Evolutionary conservation across 2,329 filamentous ascomycete genomes (phyloP).

Genomic region (Xylaria sp.): DNA sequence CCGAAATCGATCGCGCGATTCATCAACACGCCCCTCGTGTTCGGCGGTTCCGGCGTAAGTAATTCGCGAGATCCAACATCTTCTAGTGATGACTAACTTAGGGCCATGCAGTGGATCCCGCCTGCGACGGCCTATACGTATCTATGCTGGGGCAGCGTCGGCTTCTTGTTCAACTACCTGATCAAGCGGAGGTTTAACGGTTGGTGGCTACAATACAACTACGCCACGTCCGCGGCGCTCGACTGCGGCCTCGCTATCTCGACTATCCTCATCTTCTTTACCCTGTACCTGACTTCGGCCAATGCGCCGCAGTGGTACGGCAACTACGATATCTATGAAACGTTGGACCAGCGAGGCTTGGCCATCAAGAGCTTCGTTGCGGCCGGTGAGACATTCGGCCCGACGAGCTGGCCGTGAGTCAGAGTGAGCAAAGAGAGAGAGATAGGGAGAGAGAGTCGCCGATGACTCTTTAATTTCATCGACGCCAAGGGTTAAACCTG

Average conservation of each 20-base stretch:
- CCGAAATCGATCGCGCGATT: conserved; percentile 72
- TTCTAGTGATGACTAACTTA: background rate
- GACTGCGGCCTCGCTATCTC: conserved; percentile 74
- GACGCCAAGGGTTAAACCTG: background rate
- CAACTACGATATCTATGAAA: conserved; percentile 61
- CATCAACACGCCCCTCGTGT: conserved; percentile 75
- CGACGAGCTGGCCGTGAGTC: conserved; percentile 57
- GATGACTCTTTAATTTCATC: background rate
- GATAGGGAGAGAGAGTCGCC: conserved; percentile 14
- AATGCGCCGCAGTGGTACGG: conserved; percentile 71
- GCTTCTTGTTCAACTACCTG: conserved; percentile 74
- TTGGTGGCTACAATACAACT: conserved; percentile 85
- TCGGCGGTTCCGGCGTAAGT: conserved; percentile 65
- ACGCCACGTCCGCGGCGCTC: conserved; percentile 76
- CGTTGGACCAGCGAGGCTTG: conserved; percentile 57
- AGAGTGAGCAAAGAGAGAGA: no score
- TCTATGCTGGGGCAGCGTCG: conserved; percentile 75
- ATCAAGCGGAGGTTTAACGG: conserved; percentile 73
- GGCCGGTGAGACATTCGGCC: conserved; percentile 63
- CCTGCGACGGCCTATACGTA: conserved; percentile 78
- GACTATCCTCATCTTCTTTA: conserved; percentile 76
- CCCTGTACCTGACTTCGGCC: conserved; percentile 69
- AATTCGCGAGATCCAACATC: no score
- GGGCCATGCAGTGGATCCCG: conserved; percentile 60
- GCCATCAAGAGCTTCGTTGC: conserved; percentile 58